phyloP scores from a whole-genome alignment of 2,329 filamentous ascomycete genomes.

The Alternaria brassicae region DNA sequence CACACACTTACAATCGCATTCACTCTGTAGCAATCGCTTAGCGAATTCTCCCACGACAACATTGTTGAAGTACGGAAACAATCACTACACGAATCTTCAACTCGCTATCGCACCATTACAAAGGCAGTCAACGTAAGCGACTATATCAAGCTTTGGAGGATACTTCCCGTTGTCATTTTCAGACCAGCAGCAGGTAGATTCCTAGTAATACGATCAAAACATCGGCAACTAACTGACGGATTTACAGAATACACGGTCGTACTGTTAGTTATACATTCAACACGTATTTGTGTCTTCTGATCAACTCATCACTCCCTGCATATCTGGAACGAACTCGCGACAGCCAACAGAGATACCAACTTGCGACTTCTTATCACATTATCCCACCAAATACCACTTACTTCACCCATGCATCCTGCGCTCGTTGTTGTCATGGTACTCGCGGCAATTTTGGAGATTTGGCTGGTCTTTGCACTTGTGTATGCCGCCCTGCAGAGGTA shows the following conservation, averaged over 20 bases:
- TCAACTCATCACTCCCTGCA: neutral
- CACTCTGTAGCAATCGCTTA: neutral
- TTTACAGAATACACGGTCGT: neutral
- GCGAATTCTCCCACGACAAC: neutral
- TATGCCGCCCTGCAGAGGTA: constrained; percentile 11
- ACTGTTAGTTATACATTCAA: too few relatives aligned
- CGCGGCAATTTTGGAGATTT: constrained; percentile 7
- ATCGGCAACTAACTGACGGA: neutral
- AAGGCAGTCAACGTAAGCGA: neutral
- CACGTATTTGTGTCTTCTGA: neutral
- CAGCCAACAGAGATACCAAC: neutral
- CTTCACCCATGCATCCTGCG: constrained; percentile 1
- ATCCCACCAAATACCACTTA: neutral
- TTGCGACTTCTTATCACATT: neutral
- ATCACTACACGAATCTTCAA: neutral
- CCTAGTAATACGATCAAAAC: neutral
- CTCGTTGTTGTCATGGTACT: constrained; percentile 3
- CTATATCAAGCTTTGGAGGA: neutral
- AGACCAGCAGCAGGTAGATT: neutral
- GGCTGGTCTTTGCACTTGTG: constrained; percentile 15
- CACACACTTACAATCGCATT: neutral
- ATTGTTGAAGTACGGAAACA: neutral
- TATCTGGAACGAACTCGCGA: neutral
- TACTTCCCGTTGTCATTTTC: neutral
- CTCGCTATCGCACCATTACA: neutral